These are phyloP conservation scores for Chaetothyriales sp. DNA, from an alignment of 2,329 filamentous ascomycete species.

Conservation along the genomic window DNA sequence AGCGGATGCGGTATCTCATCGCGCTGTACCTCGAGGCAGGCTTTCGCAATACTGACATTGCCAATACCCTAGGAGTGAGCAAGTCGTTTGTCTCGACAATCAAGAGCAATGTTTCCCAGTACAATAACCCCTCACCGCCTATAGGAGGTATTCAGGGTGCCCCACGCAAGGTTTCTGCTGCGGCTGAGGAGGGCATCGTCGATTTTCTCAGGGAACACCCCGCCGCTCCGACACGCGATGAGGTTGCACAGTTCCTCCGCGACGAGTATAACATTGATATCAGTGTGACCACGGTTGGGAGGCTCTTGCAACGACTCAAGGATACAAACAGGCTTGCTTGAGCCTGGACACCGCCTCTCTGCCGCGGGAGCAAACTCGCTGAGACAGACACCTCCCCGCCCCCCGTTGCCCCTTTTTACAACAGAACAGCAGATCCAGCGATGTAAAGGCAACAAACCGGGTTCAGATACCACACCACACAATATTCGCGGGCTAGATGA, in stretches of 20 bases:
- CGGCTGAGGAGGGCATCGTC: neutral
- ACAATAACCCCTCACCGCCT: neutral
- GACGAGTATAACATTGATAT: neutral
- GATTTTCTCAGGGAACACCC: neutral
- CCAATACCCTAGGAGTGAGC: neutral
- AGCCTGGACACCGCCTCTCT: neutral
- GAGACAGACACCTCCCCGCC: neutral
- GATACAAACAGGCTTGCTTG: neutral
- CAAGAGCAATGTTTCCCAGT: neutral
- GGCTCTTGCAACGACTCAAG: neutral
- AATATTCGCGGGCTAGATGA: too few relatives aligned
- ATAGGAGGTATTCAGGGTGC: neutral
- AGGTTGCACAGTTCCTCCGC: neutral
- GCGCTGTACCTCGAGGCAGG: neutral
- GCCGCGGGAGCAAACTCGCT: neutral
- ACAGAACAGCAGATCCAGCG: too few relatives aligned
- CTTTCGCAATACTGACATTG: neutral
- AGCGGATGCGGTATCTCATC: neutral
- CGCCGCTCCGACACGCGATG: neutral
- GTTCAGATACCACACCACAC: too few relatives aligned
- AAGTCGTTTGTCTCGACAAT: neutral
- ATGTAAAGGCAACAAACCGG: neutral
- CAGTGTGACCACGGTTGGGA: neutral
- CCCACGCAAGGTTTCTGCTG: neutral
- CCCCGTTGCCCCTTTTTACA: neutral